A percentile compares a stretch with the other conserved stretches of the same genome.
phyloP scores from a whole-genome alignment of 805 yeast species.

The Isabelozyma heimii region DNA sequence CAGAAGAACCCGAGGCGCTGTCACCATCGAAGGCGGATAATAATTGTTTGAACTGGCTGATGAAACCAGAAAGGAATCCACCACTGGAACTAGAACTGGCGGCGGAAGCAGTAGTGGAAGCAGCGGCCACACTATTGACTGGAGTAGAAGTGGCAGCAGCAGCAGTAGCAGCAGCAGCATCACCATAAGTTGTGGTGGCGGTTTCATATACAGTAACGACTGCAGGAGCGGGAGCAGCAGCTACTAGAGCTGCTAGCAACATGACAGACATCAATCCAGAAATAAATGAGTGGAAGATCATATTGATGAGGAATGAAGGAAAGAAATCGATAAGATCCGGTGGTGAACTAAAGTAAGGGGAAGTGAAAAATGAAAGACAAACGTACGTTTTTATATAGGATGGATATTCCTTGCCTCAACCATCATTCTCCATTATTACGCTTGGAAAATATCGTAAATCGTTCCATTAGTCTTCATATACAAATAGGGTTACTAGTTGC shows the following conservation, averaged over 20 bases:
- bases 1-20: neutral
- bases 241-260: neutral
- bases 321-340: neutral
- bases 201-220: constrained; percentile 21
- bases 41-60: neutral
- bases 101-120: constrained; percentile 4
- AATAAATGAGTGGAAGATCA: neutral
- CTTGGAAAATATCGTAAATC: neutral
- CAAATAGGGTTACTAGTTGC: neutral
- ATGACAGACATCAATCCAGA: neutral
- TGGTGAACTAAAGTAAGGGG: neutral
- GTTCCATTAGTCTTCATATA: neutral
- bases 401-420: no score
- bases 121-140: neutral
- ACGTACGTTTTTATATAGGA: neutral
- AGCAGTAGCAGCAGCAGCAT: constrained; percentile 8
- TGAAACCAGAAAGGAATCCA: neutral
- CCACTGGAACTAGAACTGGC: neutral
- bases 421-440: neutral
- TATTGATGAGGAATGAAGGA: neutral
- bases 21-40: no score
- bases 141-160: constrained; percentile 3
- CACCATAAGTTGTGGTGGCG: constrained; percentile 10
- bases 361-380: neutral
- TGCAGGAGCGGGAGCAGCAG: constrained; percentile 21